Evolutionary conservation across 2,329 filamentous ascomycete species (phyloP).

Genomic region (Aspergillus pseudonomiae): DNA sequence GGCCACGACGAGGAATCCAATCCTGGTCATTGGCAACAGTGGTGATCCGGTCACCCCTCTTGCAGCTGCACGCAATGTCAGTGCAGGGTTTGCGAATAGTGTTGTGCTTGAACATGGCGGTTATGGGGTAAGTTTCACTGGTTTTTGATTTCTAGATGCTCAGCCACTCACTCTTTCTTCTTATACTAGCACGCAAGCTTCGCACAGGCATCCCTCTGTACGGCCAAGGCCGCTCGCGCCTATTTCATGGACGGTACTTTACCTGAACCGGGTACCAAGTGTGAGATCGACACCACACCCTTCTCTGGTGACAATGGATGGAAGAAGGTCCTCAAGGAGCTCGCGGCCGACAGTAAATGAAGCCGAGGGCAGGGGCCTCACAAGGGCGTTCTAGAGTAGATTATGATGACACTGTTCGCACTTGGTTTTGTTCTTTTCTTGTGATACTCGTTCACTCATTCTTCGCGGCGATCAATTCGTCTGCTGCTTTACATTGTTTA

Average conservation of each 20-base stretch:
- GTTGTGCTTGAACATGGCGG: slow-evolving; percentile 28
- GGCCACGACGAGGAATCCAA: slow-evolving; percentile 26
- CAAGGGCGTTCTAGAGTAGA: no score
- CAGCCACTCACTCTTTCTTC: neutral
- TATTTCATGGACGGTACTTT: neutral
- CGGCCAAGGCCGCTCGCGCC: neutral
- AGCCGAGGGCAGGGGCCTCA: no score
- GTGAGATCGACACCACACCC: neutral
- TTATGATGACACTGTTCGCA: neutral
- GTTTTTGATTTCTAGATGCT: neutral
- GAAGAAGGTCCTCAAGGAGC: neutral
- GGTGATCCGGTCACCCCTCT: slow-evolving; percentile 31
- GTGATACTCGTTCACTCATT: neutral
- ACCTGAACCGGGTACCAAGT: neutral
- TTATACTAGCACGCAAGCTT: neutral
- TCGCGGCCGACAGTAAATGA: neutral
- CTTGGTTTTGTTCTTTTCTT: neutral
- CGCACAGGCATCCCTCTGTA: neutral
- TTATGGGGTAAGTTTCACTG: slow-evolving; percentile 17
- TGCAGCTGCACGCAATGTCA: slow-evolving; percentile 25
- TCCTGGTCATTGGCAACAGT: slow-evolving; percentile 30
- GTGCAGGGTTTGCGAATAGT: slow-evolving; percentile 27
- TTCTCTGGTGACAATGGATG: neutral
- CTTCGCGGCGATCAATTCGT: neutral
- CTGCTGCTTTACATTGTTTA: neutral